phyloP scores from a whole-genome alignment of 352 stramenopile genomes.

The Phytophthora crassamura region DNA sequence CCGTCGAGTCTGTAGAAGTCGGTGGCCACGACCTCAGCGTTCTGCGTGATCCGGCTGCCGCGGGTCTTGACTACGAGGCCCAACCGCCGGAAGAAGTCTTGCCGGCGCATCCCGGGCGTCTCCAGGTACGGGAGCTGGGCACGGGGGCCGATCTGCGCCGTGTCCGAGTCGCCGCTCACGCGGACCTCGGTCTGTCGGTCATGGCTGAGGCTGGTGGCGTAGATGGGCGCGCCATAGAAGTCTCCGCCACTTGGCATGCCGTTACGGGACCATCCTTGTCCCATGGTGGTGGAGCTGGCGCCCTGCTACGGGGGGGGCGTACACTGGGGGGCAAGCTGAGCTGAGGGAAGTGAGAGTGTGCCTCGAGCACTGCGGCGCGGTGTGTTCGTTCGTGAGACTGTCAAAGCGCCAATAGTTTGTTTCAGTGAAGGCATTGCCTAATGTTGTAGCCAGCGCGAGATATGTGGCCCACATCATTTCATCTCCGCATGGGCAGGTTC shows the following conservation, averaged over 20 bases:
- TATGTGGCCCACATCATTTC: conserved; percentile 9
- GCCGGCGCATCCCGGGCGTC: conserved; percentile 54
- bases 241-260: conserved; percentile 68
- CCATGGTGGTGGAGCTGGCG: conserved; percentile 44
- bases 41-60: conserved; percentile 86
- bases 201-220: conserved; percentile 86
- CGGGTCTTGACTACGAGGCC: conserved; percentile 85
- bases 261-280: conserved; percentile 66
- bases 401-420: conserved; percentile 24
- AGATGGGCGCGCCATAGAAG: conserved; percentile 85
- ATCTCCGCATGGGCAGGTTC: conserved; percentile 21
- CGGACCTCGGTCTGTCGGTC: conserved; percentile 87
- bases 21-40: conserved; percentile 80
- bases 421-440: conserved; percentile 38
- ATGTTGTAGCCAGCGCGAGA: conserved; percentile 12
- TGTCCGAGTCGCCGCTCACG: conserved; percentile 65
- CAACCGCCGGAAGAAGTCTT: conserved; percentile 84
- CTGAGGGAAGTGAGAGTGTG: neutral
- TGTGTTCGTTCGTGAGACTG: conserved; percentile 30
- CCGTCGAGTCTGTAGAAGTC: conserved; percentile 85
- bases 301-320: neutral
- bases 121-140: conserved; percentile 77
- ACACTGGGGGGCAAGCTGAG: neutral
- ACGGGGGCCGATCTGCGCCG: conserved; percentile 73
- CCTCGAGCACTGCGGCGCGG: neutral